A percentile compares a stretch with the other conserved stretches of the same genome.
Conservation (phyloP, 139 green algal genomes). For the Chlamydomonas schloesseri region DNA sequence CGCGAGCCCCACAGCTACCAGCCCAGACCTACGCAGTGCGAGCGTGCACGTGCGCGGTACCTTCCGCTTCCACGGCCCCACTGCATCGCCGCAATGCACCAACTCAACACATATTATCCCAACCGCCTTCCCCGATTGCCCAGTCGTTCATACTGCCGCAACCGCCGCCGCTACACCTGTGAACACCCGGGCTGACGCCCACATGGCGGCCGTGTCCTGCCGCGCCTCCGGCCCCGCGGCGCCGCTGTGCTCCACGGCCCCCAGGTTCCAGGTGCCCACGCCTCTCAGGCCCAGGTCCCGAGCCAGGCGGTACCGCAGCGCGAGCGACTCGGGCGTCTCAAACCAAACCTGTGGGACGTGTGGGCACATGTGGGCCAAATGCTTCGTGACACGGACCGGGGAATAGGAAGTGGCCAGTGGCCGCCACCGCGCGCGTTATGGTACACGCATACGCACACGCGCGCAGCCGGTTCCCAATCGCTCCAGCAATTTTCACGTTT, state of each 20-base stretch:
- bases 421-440: too few species aligned
- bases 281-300: constrained; percentile 42
- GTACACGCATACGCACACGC: too few species aligned
- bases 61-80: too few species aligned
- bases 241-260: constrained; percentile 53
- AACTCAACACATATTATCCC: too few species aligned
- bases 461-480: too few species aligned
- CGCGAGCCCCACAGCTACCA: too few species aligned
- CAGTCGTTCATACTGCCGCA: too few species aligned
- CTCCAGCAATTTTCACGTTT: too few species aligned
- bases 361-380: neutral
- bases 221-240: neutral
- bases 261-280: constrained; percentile 66
- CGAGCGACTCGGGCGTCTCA: constrained; percentile 53
- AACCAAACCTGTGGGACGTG: constrained; percentile 64
- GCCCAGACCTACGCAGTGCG: too few species aligned
- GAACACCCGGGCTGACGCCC: constrained; percentile 36
- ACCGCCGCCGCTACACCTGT: neutral
- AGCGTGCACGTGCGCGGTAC: too few species aligned
- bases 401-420: neutral
- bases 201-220: constrained; percentile 54
- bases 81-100: too few species aligned
- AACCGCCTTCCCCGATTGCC: too few species aligned
- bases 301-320: constrained; percentile 44
- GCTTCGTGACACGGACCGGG: neutral